A percentile compares a stretch with the other conserved stretches of the same genome.
These are phyloP conservation scores for Fusarium compactum DNA, from an alignment of 2,329 filamentous ascomycete species.

Conservation along the genomic window DNA sequence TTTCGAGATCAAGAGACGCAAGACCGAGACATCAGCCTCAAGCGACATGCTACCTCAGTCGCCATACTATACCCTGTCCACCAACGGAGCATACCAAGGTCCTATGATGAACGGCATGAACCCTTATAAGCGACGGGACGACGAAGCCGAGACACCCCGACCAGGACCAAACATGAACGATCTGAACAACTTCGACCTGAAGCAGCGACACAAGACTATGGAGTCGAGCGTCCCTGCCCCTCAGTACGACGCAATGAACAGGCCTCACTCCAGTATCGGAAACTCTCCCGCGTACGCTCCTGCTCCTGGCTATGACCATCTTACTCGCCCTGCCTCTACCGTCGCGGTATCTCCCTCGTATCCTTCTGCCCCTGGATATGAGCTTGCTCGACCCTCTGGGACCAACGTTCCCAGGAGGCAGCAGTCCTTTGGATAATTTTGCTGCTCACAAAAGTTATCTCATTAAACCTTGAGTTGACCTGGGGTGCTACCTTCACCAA, in stretches of 20 bases:
- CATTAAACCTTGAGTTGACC: neutral
- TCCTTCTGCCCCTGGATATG: constrained; percentile 60
- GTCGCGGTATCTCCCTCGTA: constrained; percentile 31
- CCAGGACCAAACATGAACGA: constrained; percentile 65
- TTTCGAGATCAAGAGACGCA: constrained; percentile 80
- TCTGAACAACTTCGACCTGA: constrained; percentile 69
- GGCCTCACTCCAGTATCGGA: constrained; percentile 60
- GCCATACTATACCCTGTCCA: constrained; percentile 24
- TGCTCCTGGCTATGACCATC: constrained; percentile 22
- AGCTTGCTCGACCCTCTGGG: constrained; percentile 62
- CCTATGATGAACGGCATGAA: constrained; percentile 70
- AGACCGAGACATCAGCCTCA: constrained; percentile 68
- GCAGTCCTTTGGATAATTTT: constrained; percentile 44
- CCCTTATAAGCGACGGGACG: constrained; percentile 64
- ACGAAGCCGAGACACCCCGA: constrained; percentile 71
- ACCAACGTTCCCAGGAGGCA: constrained; percentile 58
- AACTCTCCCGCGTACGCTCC: constrained; percentile 46
- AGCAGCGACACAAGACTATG: constrained; percentile 85
- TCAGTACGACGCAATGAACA: constrained; percentile 63
- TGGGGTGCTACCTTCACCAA: neutral
- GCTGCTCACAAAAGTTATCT: neutral
- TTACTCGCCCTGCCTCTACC: constrained; percentile 27
- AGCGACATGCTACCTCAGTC: constrained; percentile 26
- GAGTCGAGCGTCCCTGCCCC: constrained; percentile 67
- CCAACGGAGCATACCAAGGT: constrained; percentile 21